Base-by-base conservation (phyloP, 2,329 filamentous ascomycete species). In the Monilinia fructicola region DNA sequence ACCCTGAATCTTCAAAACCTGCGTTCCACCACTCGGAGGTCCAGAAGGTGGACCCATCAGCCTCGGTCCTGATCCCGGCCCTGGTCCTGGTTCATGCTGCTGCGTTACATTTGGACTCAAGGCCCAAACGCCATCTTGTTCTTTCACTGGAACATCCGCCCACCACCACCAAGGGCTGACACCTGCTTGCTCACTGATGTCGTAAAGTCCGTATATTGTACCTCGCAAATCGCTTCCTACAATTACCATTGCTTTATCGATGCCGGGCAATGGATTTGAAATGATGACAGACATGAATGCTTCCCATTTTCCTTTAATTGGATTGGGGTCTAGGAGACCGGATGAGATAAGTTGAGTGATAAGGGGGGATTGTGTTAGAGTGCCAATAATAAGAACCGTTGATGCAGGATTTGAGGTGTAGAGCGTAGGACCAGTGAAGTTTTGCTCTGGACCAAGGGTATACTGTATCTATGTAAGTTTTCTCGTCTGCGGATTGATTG, bases 141-240 rank as follows among this genome's bases (percentile, higher is more conserved):
- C 77, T 42, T 80, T 78, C 0, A 80, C 72, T 3, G 83, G 79
- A 1, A 85, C 81, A 74, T 87, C 84, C 12, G 84, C 84, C 76
- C 81, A 86, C 79, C 80, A 86, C 73, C 84, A 80, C 83, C 83
- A 87, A 56, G 87, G 88, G 42, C 85, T 89, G 16, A 91, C 87
- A 35, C 89, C 89, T 67, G 91, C 90, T 74, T 91, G 88, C 76
- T 91, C 88, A 28, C 86, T 89, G 58, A 91, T 76, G 70, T 89
- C 87, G 77, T 92, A 92, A 26, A 90, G 79, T 14, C 89, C 89
- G 72, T 84, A 92, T 65, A 92, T 90, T 2, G 87, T 85, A 18
- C 87, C 87, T 69, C 88, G 81, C 54, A 83, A 80, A 74, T 91
- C 88, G 73, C 85, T 88, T 14, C 87, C 89, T 42, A 85, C 87